Base-by-base conservation (phyloP, 345 rosid genomes). In the Populus alba region DNA sequence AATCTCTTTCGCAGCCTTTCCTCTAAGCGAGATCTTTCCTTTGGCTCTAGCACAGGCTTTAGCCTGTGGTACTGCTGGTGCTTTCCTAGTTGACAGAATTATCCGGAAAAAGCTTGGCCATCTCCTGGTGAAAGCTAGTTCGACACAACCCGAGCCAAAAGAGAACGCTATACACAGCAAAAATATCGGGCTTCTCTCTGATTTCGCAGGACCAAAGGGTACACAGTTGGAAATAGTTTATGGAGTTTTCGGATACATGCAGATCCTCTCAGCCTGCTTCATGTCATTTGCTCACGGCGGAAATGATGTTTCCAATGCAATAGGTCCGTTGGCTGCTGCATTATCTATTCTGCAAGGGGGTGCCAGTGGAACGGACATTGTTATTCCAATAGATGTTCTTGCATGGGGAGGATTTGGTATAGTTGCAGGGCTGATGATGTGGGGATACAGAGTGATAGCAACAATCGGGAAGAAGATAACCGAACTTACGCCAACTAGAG, bases 351-450 rank as follows among this genome's bases (percentile, higher is more conserved):
- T 96, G 27, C 98, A 96, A 0, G 96, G 91, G 0, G 92, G 93
- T 70, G 88, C 87, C 9, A 86, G 85, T 31, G 91, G 89, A 6
- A 71, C 89, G 0, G 91, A 89, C 65, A 89, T 96, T 35, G 86
- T 96, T 45, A 94, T 96, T 70, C 99, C 98, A 0, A 75, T 51
- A 3, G 99, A 94, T 70, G 94, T 96, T 73, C 92, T 96, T 0
- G 99, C 99, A 0, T 96, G 99, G 98, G 99, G 99, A 78, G 99
- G 99, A 51, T 96, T 96, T 0, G 97, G 99, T 8, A 92, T 94
- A 31, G 95, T 96, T 1, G 98, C 99, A 0, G 99, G 99, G 33
- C 89, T 94, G 0, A 86, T 65, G 75, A 89, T 94, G 77, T 94
- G 99, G 99, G 99, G 98, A 1, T 92, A 96, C 51, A 86, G 98